Percentiles rank a stretch among this genome's conserved stretches.
These are phyloP conservation scores for Cucumis sativus DNA, from an alignment of 306 rosid species.

Conservation along the genomic window Cucumber_9930_V3 NC_026660.2:27639001-27639500, in stretches of 20 bases:
- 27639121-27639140: constrained; percentile 49
- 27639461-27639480: constrained; percentile 81
- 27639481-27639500: constrained; percentile 70
- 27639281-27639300: background rate
- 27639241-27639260: background rate
- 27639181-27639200: constrained; percentile 90
- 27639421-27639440: constrained; percentile 97
- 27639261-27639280: background rate
- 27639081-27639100: constrained; percentile 82
- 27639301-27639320: constrained; percentile 86
- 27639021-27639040: constrained; percentile 40
- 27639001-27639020: constrained; percentile 76
- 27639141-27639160: constrained; percentile 50
- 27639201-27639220: constrained; percentile 90
- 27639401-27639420: constrained; percentile 88
- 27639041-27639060: constrained; percentile 86
- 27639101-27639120: constrained; percentile 60
- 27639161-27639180: constrained; percentile 66
- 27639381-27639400: constrained; percentile 81
- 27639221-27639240: background rate
- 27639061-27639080: constrained; percentile 69
- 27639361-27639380: constrained; percentile 86
- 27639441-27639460: constrained; percentile 77
- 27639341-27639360: constrained; percentile 68
- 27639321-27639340: constrained; percentile 71